phyloP scores from a whole-genome alignment of 495 filamentous ascomycete species.

The Daldinia concentrica region DNA sequence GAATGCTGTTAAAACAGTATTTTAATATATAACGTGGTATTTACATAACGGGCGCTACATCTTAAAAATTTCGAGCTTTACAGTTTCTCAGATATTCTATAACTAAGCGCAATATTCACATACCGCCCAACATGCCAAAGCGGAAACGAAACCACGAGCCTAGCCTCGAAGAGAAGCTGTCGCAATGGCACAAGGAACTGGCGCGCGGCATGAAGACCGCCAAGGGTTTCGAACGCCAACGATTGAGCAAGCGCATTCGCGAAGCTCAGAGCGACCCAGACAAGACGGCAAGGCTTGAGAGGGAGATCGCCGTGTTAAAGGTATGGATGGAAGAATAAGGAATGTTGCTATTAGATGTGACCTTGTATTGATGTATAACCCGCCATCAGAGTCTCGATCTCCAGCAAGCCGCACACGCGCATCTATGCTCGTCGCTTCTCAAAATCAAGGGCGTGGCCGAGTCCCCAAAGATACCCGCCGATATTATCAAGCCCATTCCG shows the following conservation, averaged over 20 bases:
- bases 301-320: slow-evolving; percentile 81
- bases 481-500: slow-evolving; percentile 59
- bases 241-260: slow-evolving; percentile 78
- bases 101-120: slow-evolving; percentile 8
- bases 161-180: slow-evolving; percentile 62
- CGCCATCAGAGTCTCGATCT: slow-evolving; percentile 67
- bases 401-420: slow-evolving; percentile 67
- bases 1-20: neutral
- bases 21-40: neutral
- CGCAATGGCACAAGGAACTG: slow-evolving; percentile 67
- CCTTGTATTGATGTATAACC: neutral
- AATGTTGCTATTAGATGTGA: neutral
- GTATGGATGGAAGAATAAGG: slow-evolving; percentile 47
- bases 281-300: slow-evolving; percentile 66
- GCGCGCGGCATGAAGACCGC: slow-evolving; percentile 77
- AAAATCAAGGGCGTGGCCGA: slow-evolving; percentile 75
- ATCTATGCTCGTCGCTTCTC: slow-evolving; percentile 78
- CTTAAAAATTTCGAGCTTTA: slow-evolving; percentile 22
- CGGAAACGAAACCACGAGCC: slow-evolving; percentile 55
- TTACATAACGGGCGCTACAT: slow-evolving; percentile 3
- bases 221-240: slow-evolving; percentile 90
- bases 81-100: slow-evolving; percentile 5
- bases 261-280: slow-evolving; percentile 62
- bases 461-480: slow-evolving; percentile 55
- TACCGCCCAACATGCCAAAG: slow-evolving; percentile 53